Base-by-base conservation (phyloP, 139 green algal species). In the Axilococcus clingmanii region DNA sequence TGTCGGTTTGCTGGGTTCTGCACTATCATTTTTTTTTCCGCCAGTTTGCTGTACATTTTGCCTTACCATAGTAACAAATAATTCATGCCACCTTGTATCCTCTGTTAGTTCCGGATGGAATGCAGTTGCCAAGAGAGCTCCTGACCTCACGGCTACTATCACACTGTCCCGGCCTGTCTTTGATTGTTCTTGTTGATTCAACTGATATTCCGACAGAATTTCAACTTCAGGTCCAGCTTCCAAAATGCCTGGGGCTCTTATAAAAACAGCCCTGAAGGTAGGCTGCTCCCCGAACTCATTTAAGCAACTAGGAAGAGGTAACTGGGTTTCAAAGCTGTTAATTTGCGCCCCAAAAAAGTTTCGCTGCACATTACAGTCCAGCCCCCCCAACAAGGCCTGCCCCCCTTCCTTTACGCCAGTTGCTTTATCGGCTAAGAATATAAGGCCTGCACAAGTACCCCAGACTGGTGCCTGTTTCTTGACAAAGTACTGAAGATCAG, bases 291-390 rank as follows among this genome's bases (percentile, higher is more conserved):
- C 41, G 14, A 59, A 46, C 28, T 3, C 35, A 20, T 34, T 51
- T 36, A 92, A 52, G 46, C 59, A 72, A 6, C 52, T 32, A 0
- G 86, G 88, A 5, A 69, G 69, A 11, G 63, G 53, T 19, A 98
- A 69, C 52, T 75, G 59, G 5, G 82, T 80, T 54, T 98, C 90
- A 68, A 98, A 98, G 66, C 76, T 92, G 68, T 96, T 85, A 27
- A 98, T 80, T 81, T 92, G 76, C 2, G 82, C 78, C 2, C 92
- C 92, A 52, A 99, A 99, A 72, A 97, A 99, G 72, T 99, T 99
- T 27, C 92, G 77, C 12, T 81, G 78, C 22, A 99, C 93, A 7
- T 48, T 73, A 59, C 88, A 82, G 69, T 98, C 79, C 36, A 99
- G 72, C 0, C 90, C 89, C 8, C 91, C 93, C 15, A 99, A 53